A percentile compares a stretch with the other conserved stretches of the same genome.
phyloP scores from a whole-genome alignment of 495 filamentous ascomycete species.

The Penicillium verhagenii region DNA sequence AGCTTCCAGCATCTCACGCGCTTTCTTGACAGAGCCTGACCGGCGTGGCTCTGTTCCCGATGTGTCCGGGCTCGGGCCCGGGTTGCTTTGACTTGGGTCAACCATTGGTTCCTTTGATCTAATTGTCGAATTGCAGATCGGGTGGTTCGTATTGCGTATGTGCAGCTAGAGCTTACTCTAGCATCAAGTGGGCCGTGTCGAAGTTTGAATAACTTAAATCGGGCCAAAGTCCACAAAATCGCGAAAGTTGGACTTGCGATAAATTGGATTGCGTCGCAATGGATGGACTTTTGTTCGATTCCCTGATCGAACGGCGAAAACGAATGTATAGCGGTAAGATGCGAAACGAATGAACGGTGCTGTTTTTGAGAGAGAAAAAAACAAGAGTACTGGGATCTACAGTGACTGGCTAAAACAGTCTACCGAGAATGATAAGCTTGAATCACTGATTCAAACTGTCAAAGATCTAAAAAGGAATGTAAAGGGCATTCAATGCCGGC shows the following conservation, averaged over 20 bases:
- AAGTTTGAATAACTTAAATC: not conserved
- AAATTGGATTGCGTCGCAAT: not conserved
- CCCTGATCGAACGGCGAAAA: conserved; percentile 18
- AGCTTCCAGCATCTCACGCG: conserved; percentile 53
- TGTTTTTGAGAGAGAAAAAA: too few species aligned
- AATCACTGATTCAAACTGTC: conserved; percentile 12
- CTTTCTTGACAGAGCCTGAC: conserved; percentile 47
- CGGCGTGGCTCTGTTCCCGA: conserved; percentile 18
- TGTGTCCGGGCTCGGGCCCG: conserved; percentile 4
- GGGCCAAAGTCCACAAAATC: not conserved
- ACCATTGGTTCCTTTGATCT: conserved; percentile 3
- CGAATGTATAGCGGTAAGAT: conserved; percentile 5
- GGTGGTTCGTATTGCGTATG: not conserved
- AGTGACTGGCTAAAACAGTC: not conserved
- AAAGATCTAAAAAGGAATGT: conserved; percentile 25
- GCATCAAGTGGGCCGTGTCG: not conserved
- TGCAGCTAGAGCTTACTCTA: not conserved
- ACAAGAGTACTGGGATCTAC: not conserved
- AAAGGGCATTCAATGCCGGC: conserved; percentile 43
- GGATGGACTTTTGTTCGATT: conserved; percentile 13
- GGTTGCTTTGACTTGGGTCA: conserved; percentile 1
- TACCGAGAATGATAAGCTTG: conserved; percentile 6
- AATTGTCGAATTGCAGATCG: not conserved
- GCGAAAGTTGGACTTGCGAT: too few species aligned
- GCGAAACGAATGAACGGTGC: conserved; percentile 11